phyloP scores from a whole-genome alignment of 352 stramenopile species.

The Pythium sp. region DNA sequence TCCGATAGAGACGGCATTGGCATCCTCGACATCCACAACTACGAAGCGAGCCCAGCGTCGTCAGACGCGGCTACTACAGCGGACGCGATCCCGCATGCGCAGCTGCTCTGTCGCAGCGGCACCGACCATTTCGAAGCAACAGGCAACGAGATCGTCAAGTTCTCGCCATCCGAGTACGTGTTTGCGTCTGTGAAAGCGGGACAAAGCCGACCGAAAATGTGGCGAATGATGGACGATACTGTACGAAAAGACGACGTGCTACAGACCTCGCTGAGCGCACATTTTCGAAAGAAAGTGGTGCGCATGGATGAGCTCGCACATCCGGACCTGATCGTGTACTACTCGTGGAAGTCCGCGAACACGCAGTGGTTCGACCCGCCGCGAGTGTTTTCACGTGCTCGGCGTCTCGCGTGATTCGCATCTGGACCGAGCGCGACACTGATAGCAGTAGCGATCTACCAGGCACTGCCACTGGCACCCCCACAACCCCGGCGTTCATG shows the following conservation, averaged over 20 bases:
- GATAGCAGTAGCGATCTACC: neutral
- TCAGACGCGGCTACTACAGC: neutral
- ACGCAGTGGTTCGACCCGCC: conserved; percentile 67
- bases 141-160: conserved; percentile 59
- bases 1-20: conserved; percentile 41
- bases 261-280: neutral
- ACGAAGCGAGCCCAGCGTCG: neutral
- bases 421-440: conserved; percentile 54
- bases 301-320: conserved; percentile 46
- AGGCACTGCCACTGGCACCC: neutral
- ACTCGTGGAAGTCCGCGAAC: conserved; percentile 77
- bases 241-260: neutral
- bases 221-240: conserved; percentile 33
- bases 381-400: conserved; percentile 80
- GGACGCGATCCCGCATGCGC: conserved; percentile 21
- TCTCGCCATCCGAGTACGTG: conserved; percentile 69
- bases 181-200: conserved; percentile 47
- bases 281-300: conserved; percentile 15
- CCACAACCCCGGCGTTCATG: conserved; percentile 22
- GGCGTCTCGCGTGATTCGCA: conserved; percentile 36
- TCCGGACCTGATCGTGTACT: conserved; percentile 67
- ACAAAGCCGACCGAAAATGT: conserved; percentile 46
- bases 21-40: conserved; percentile 48
- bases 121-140: conserved; percentile 9
- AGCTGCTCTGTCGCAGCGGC: conserved; percentile 27